phyloP scores from a whole-genome alignment of 2,329 filamentous ascomycete genomes.

The Pleomassaria siparia region DNA sequence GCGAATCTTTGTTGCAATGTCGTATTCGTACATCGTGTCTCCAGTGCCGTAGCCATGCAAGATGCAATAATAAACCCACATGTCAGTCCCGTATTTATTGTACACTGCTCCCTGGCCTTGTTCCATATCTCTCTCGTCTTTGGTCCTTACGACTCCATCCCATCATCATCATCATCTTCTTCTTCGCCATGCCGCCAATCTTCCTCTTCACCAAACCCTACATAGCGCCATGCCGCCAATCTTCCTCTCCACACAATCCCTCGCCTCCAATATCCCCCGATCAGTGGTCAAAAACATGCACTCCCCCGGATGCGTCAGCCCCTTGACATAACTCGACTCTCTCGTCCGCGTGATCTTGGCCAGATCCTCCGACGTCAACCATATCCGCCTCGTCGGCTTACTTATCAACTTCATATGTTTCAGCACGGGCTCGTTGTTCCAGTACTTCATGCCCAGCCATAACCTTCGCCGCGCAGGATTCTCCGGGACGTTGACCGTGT shows the following conservation, averaged over 20 bases:
- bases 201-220: constrained; percentile 53
- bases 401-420: constrained; percentile 66
- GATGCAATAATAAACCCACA: not conserved
- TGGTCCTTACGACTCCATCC: no score
- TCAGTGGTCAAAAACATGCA: constrained; percentile 79
- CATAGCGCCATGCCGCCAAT: constrained; percentile 80
- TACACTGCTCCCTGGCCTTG: no score
- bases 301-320: constrained; percentile 75
- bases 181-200: not conserved
- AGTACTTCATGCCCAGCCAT: constrained; percentile 92
- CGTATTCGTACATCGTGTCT: constrained; percentile 3
- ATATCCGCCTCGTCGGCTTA: constrained; percentile 74
- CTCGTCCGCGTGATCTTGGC: constrained; percentile 69
- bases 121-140: no score
- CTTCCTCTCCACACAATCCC: constrained; percentile 79
- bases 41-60: constrained; percentile 9
- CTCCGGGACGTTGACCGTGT: constrained; percentile 33
- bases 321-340: constrained; percentile 66
- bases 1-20: not conserved
- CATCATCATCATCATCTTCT: no score
- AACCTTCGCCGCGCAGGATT: constrained; percentile 76
- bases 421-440: constrained; percentile 78
- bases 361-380: constrained; percentile 63
- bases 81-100: no score
- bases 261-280: constrained; percentile 73